These are phyloP conservation scores for Magnusiomyces clavatus DNA, from an alignment of 1,139 yeast genomes.

Conservation along the genomic window DNA sequence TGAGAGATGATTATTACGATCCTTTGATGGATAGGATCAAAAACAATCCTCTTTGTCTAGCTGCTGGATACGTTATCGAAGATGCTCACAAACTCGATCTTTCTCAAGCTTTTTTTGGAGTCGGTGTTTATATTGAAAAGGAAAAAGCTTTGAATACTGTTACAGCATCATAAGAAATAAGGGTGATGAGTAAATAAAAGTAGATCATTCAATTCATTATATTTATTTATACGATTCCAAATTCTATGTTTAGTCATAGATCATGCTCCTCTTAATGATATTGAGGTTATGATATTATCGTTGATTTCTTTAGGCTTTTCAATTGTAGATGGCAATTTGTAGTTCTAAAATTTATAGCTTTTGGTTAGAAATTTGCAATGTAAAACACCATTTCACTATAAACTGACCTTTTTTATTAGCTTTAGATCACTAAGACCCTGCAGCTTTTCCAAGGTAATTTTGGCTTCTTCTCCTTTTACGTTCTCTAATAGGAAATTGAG, in stretches of 20 bases:
- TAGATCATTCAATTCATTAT: too few species aligned
- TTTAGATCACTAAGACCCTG: neutral
- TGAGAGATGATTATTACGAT: conserved; percentile 49
- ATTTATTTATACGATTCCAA: neutral
- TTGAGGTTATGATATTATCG: neutral
- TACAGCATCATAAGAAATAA: conserved; percentile 8
- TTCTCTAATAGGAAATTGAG: neutral
- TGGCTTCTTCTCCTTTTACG: neutral
- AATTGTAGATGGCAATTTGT: conserved; percentile 1
- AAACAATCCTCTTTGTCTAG: conserved; percentile 61
- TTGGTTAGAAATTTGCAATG: neutral
- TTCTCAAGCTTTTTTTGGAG: conserved; percentile 83
- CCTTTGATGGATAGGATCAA: conserved; percentile 53
- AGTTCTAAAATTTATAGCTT: neutral
- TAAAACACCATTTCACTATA: neutral
- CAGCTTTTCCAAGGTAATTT: neutral
- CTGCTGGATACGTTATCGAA: conserved; percentile 76
- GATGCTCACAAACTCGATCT: conserved; percentile 68
- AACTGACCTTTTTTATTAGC: conserved; percentile 1
- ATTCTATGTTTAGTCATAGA: neutral
- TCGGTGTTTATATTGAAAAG: conserved; percentile 67
- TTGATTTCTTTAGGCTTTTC: neutral
- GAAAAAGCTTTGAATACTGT: conserved; percentile 39
- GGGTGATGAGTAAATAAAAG: neutral
- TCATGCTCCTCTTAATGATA: conserved; percentile 3